These are phyloP conservation scores for Fusarium protoensiforme DNA, from an alignment of 2,329 filamentous ascomycete species.

Conservation along the genomic window DNA sequence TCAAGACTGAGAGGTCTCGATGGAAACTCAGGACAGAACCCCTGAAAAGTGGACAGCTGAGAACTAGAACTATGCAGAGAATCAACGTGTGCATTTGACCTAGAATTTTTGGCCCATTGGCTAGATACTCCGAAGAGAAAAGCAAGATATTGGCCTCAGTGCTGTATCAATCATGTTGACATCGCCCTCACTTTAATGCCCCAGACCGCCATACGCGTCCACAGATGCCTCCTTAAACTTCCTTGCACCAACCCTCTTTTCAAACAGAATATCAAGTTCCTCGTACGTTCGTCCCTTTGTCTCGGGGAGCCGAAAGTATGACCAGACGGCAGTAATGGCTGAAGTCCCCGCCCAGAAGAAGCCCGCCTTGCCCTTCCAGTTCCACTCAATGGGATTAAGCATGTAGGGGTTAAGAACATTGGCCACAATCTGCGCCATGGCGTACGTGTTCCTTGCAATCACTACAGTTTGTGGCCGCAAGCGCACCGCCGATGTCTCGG, in stretches of 20 bases:
- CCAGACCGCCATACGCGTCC: background rate
- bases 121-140: background rate
- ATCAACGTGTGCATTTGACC: background rate
- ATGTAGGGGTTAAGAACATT: slow-evolving; percentile 47
- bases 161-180: background rate
- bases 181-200: background rate
- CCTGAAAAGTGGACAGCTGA: background rate
- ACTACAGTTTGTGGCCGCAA: slow-evolving; percentile 57
- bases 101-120: background rate
- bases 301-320: slow-evolving; percentile 50
- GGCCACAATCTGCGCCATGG: slow-evolving; percentile 43
- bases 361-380: slow-evolving; percentile 50
- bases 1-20: background rate
- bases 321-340: slow-evolving; percentile 43
- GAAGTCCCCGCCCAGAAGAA: slow-evolving; percentile 47
- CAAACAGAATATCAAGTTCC: slow-evolving; percentile 50
- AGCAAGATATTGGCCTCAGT: background rate
- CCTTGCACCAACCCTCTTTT: slow-evolving; percentile 43
- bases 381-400: slow-evolving; percentile 47
- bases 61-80: background rate
- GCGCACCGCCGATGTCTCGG: slow-evolving; percentile 55
- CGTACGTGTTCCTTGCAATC: slow-evolving; percentile 49
- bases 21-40: background rate
- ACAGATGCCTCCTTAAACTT: slow-evolving; percentile 46
- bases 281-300: slow-evolving; percentile 47